phyloP scores from a whole-genome alignment of 139 green algal species.

The Ettlia oleoabundans region DNA sequence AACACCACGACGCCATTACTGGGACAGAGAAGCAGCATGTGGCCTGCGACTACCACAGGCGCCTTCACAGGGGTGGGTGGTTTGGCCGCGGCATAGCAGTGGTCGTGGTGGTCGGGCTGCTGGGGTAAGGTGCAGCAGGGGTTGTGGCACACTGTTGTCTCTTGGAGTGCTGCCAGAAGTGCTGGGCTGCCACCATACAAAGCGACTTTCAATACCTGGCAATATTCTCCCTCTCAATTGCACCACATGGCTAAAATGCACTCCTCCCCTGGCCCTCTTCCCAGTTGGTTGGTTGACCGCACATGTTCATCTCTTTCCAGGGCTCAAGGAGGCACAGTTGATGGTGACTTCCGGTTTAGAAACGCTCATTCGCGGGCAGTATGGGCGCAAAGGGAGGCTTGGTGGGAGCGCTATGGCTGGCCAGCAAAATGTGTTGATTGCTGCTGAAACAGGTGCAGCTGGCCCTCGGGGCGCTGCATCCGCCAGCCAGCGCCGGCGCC shows the following conservation, averaged over 20 bases:
- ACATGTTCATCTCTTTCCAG: no score
- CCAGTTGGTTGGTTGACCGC: no score
- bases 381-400: not conserved
- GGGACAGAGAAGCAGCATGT: constrained; percentile 91
- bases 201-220: no score
- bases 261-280: no score
- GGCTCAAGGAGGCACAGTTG: constrained; percentile 42
- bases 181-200: not conserved
- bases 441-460: no score
- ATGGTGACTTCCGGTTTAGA: constrained; percentile 34
- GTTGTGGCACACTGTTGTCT: no score
- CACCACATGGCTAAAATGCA: no score
- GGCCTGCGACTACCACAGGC: constrained; percentile 80
- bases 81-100: not conserved
- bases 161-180: not conserved
- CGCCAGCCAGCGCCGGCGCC: not conserved
- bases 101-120: not conserved
- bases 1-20: constrained; percentile 91
- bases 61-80: constrained; percentile 46
- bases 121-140: no score
- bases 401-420: no score
- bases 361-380: constrained; percentile 21
- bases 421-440: no score
- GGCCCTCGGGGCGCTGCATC: no score
- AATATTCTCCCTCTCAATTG: no score